Percentiles rank a stretch among this genome's conserved stretches.
phyloP scores from a whole-genome alignment of 2,329 filamentous ascomycete species.

The Diaporthe sp. region DNA sequence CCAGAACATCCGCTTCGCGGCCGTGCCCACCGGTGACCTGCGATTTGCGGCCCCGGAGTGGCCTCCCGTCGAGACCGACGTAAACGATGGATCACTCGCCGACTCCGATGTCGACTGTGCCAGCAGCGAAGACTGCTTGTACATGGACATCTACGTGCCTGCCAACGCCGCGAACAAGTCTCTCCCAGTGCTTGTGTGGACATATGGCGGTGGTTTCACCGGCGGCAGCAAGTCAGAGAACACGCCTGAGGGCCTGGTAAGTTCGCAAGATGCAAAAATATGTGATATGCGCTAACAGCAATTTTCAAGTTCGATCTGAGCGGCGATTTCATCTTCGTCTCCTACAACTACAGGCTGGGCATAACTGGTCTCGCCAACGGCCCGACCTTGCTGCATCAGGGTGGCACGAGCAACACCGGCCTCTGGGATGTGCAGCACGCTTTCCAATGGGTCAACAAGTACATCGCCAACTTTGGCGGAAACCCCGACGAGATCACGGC shows the following conservation, averaged over 20 bases:
- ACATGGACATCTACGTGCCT: slow-evolving; percentile 63
- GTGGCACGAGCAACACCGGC: slow-evolving; percentile 58
- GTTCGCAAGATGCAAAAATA: slow-evolving; percentile 49
- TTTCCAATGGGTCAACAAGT: slow-evolving; percentile 59
- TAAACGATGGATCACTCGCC: slow-evolving; percentile 52
- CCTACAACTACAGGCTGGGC: slow-evolving; percentile 64
- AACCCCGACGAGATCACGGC: slow-evolving; percentile 57
- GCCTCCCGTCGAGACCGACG: slow-evolving; percentile 50
- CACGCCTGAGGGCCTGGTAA: slow-evolving; percentile 53
- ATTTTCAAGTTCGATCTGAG: slow-evolving; percentile 47
- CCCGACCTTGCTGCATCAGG: slow-evolving; percentile 48
- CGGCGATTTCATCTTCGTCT: slow-evolving; percentile 55
- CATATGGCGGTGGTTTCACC: slow-evolving; percentile 61
- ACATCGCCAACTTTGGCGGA: slow-evolving; percentile 57
- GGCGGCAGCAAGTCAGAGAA: slow-evolving; percentile 55
- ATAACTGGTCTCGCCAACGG: slow-evolving; percentile 60
- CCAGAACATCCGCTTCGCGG: slow-evolving; percentile 54
- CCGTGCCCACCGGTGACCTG: slow-evolving; percentile 51
- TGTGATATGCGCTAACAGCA: slow-evolving; percentile 53
- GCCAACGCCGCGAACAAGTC: slow-evolving; percentile 56
- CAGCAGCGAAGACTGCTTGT: slow-evolving; percentile 61
- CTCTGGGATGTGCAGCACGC: slow-evolving; percentile 55
- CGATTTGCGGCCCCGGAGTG: slow-evolving; percentile 52
- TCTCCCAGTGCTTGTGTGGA: slow-evolving; percentile 61
- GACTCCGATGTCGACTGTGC: slow-evolving; percentile 51